Evolutionary conservation across 2,329 filamentous ascomycete genomes (phyloP), one percentile per base, ranked within the genome.

Genomic region (Juglanconis juglandina): DNA sequence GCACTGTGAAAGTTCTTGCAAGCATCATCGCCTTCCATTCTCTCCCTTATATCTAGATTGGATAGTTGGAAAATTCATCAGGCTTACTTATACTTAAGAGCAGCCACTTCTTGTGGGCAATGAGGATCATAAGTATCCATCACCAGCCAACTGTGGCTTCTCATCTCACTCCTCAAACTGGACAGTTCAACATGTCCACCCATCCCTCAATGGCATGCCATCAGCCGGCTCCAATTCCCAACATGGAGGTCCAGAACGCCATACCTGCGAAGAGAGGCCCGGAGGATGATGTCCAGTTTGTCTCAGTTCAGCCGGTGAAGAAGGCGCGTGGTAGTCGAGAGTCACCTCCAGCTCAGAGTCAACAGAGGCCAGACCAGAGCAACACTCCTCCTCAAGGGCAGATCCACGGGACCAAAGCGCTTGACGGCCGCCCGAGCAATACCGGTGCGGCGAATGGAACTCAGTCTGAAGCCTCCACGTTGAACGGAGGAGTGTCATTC

Each of bases 251-350:
- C 2, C 33, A 3, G 32, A 42, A 46, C 39, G 34, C 53, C 42
- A n/a, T 55, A 4, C 50, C 55, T 5, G 32, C 54, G 37, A 65
- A 65, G 58, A 63, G 64, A 52, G 54, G 53, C 13, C 60, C 56
- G 6, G 64, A 65, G 44, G 62, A 64, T 2, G 64, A 65, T 33
- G 63, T 65, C 30, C 64, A 64, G 32, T 65, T 65, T 32, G 60
- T 65, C 46, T 65, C 64, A 33, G 58, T 61, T 24, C 62, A 65
- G 35, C 56, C 60, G 1, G 62, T 65, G 32, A 65, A 65, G 58
- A 65, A 63, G 44, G 47, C 42, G 17, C 58, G 62, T 30, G 47
- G 37, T 46, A 61, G 61, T 55, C 51, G 41, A 34, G 61, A 63
- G 1, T 14, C 52, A 24, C 13, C 47, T 32, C 34, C 52, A 3